phyloP scores from a whole-genome alignment of 768 basidiomycete species.

The Mycena vulgaris region DNA sequence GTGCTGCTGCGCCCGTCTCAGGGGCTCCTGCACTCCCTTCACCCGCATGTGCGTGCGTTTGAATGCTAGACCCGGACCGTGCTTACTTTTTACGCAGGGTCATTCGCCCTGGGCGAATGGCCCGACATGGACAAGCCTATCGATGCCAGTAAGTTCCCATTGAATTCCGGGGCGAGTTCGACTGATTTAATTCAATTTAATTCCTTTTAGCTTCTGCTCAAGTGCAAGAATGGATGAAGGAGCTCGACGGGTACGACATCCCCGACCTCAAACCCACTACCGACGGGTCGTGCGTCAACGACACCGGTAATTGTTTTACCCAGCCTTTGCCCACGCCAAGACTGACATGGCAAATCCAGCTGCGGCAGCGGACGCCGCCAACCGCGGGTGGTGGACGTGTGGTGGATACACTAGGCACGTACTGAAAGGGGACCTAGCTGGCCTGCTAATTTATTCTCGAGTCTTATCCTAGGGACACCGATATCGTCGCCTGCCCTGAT shows the following conservation, averaged over 20 bases:
- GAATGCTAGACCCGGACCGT: not conserved
- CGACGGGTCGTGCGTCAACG: constrained; percentile 78
- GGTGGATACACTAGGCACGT: constrained; percentile 80
- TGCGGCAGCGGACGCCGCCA: constrained; percentile 69
- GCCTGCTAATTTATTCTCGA: no score
- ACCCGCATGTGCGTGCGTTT: constrained; percentile 61
- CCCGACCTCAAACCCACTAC: constrained; percentile 74
- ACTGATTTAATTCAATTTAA: not conserved
- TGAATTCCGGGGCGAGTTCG: not conserved
- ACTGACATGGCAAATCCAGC: constrained; percentile 36
- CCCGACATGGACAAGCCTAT: constrained; percentile 33
- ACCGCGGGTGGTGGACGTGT: constrained; percentile 93
- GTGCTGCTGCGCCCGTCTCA: constrained; percentile 72
- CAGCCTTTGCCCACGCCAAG: not conserved
- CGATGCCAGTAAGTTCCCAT: constrained; percentile 15
- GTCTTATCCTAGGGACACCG: no score
- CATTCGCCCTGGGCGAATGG: constrained; percentile 18
- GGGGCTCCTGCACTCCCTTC: constrained; percentile 80
- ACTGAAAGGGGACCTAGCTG: no score
- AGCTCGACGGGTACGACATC: constrained; percentile 79
- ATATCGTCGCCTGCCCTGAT: constrained; percentile 79
- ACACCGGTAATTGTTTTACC: constrained; percentile 43
- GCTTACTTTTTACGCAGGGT: constrained; percentile 11
- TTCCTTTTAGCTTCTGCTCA: constrained; percentile 60
- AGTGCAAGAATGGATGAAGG: constrained; percentile 83